A percentile compares a stretch with the other conserved stretches of the same genome.
These are phyloP conservation scores for Maudiozyma humilis DNA, from an alignment of 1,139 yeast genomes.

Conservation along the genomic window DNA sequence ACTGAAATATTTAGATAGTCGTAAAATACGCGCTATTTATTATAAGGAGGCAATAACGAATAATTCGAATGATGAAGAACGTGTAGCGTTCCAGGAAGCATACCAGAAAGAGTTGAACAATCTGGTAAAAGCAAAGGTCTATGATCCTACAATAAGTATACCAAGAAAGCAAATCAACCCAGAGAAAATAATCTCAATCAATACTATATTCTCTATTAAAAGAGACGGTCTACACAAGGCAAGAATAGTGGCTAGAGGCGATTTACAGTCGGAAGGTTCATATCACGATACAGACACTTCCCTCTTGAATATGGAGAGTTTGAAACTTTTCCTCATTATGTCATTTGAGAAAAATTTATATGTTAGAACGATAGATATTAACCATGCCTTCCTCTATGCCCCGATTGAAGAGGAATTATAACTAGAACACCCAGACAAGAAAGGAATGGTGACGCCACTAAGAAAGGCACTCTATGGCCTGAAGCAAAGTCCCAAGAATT, in stretches of 20 bases:
- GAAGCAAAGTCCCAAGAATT: conserved; percentile 7
- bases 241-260: conserved; percentile 8
- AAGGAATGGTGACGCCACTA: not conserved
- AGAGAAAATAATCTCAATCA: conserved; percentile 2
- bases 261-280: conserved; percentile 2
- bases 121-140: conserved; percentile 3
- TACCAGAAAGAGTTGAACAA: not conserved
- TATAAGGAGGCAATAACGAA: too few relatives aligned
- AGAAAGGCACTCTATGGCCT: conserved; percentile 7
- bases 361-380: conserved; percentile 8
- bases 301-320: conserved; percentile 6
- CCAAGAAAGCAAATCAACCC: not conserved
- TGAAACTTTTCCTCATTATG: conserved; percentile 8
- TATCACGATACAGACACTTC: conserved; percentile 7
- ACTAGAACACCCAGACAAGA: conserved; percentile 6
- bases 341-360: conserved; percentile 2
- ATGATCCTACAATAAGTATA: conserved; percentile 2
- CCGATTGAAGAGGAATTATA: conserved; percentile 5
- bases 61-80: too few relatives aligned
- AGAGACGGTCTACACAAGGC: conserved; percentile 7
- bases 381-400: conserved; percentile 10
- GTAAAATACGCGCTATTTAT: too few relatives aligned
- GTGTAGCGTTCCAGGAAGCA: too few relatives aligned
- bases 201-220: conserved; percentile 5
- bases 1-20: not conserved